Conservation (phyloP, 352 stramenopile species). For the Phytopythium boreale region DNA sequence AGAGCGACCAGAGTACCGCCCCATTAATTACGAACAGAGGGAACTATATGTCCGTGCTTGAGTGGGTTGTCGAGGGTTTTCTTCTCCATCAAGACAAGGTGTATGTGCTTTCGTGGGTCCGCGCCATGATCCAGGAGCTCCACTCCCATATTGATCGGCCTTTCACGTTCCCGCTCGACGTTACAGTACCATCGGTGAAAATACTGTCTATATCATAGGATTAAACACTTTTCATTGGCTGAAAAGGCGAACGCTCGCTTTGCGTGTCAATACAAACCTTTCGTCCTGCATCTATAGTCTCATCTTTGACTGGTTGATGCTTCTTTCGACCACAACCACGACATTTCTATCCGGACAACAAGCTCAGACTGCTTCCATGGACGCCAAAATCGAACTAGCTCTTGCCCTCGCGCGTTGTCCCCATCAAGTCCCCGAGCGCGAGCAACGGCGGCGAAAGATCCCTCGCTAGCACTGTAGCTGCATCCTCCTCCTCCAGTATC, state of each 20-base stretch:
- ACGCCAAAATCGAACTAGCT: conserved; percentile 8
- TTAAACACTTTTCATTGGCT: not conserved
- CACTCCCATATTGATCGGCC: no score
- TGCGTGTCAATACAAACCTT: conserved; percentile 5
- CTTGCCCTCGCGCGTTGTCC: not conserved
- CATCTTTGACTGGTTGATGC: not conserved
- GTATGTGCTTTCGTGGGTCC: no score
- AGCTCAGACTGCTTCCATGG: not conserved
- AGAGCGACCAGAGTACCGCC: not conserved
- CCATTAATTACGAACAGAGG: not conserved
- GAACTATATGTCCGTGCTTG: no score
- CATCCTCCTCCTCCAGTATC: no score
- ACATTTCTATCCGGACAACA: not conserved
- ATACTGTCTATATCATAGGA: no score
- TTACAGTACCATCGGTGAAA: no score
- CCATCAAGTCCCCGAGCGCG: not conserved
- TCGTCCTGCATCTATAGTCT: not conserved
- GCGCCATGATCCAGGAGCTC: no score
- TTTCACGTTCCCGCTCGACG: no score
- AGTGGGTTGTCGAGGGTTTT: no score
- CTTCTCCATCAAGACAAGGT: no score
- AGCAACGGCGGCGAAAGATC: not conserved
- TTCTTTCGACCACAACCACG: not conserved
- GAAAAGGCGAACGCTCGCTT: not conserved
- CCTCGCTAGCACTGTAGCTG: not conserved